Percentiles rank a stretch among this genome's conserved stretches.
These are phyloP conservation scores for Candida boleticola DNA, from an alignment of 805 yeast genomes.

Conservation along the genomic window DNA sequence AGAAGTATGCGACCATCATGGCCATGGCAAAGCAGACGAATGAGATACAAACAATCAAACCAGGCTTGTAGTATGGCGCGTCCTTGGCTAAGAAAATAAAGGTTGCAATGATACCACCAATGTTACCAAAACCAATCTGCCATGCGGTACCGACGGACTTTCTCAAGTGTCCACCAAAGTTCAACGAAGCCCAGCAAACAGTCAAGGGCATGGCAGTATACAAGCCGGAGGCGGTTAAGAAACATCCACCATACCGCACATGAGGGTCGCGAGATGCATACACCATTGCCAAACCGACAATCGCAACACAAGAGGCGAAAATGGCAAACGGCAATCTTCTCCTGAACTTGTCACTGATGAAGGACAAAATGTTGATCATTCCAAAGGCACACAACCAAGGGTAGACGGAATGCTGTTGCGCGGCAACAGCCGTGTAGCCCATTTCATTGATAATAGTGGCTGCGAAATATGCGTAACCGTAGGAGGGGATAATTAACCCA, in stretches of 20 bases:
- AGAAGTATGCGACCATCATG: conserved; percentile 31
- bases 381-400: conserved; percentile 84
- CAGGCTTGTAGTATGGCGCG: conserved; percentile 59
- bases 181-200: conserved; percentile 65
- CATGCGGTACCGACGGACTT: conserved; percentile 58
- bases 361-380: conserved; percentile 59
- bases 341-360: conserved; percentile 54
- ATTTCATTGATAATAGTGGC: conserved; percentile 60
- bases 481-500: conserved; percentile 67
- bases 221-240: conserved; percentile 56
- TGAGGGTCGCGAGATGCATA: conserved; percentile 36
- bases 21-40: conserved; percentile 43
- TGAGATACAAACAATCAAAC: conserved; percentile 51
- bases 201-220: conserved; percentile 68
- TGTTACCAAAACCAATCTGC: conserved; percentile 71
- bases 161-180: conserved; percentile 61
- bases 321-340: conserved; percentile 47
- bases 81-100: conserved; percentile 53
- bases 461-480: conserved; percentile 74
- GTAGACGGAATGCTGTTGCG: conserved; percentile 79
- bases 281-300: conserved; percentile 56
- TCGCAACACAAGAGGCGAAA: conserved; percentile 45
- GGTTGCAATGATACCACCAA: conserved; percentile 68
- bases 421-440: conserved; percentile 67
- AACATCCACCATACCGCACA: conserved; percentile 60